phyloP scores from a whole-genome alignment of 805 yeast genomes.

The Jamesozyma gamospora region DNA sequence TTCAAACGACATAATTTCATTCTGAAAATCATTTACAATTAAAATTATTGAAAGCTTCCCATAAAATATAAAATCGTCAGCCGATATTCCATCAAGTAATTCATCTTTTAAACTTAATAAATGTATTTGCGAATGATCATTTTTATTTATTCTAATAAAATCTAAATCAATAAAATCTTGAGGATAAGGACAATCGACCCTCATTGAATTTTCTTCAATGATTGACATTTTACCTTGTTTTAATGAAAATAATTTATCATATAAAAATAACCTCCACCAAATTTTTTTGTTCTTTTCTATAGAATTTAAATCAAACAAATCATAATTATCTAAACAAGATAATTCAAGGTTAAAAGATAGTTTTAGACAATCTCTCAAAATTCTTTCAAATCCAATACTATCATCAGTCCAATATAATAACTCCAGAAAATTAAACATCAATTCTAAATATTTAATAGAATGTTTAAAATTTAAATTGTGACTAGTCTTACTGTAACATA shows the following conservation, averaged over 20 bases:
- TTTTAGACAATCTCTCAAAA: conserved; percentile 16
- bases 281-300: conserved; percentile 22
- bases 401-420: conserved; percentile 23
- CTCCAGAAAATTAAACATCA: conserved; percentile 19
- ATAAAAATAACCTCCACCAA: conserved; percentile 25
- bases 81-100: conserved; percentile 10
- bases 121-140: too few relatives aligned
- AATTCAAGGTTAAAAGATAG: conserved; percentile 21
- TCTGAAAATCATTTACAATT: conserved; percentile 14
- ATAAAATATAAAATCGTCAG: conserved; percentile 10
- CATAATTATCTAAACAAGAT: conserved; percentile 28
- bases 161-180: too few relatives aligned
- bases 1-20: conserved; percentile 17
- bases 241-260: conserved; percentile 19
- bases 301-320: conserved; percentile 20
- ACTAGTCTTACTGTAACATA: conserved; percentile 18
- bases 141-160: too few relatives aligned
- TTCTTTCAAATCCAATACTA: conserved; percentile 18
- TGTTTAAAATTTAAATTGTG: conserved; percentile 13
- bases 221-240: too few relatives aligned
- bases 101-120: neutral
- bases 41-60: conserved; percentile 13
- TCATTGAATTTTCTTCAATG: too few relatives aligned
- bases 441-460: conserved; percentile 18
- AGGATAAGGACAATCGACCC: too few relatives aligned